Conservation (phyloP, 1,139 yeast genomes). For the Taphrina deformans region DNA sequence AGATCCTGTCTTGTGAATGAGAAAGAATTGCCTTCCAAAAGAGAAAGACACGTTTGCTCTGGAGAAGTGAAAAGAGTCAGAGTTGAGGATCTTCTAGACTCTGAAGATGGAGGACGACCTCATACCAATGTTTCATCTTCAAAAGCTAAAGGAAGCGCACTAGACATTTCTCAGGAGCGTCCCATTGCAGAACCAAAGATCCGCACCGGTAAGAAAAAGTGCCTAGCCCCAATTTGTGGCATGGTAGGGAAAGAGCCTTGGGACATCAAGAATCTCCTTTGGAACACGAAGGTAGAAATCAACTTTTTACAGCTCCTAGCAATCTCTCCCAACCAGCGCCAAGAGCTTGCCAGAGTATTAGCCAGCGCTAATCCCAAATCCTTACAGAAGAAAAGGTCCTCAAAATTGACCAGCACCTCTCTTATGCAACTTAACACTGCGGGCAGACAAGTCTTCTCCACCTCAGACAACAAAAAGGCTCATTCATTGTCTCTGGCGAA, state of each 20-base stretch:
- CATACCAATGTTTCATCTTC: not conserved
- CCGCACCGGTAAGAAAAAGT: not conserved
- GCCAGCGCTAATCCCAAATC: not conserved
- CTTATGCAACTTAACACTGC: not conserved
- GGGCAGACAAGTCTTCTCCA: not conserved
- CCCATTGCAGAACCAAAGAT: not conserved
- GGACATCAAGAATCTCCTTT: not conserved
- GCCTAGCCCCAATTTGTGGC: not conserved
- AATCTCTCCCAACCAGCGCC: not conserved
- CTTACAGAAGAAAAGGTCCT: not conserved
- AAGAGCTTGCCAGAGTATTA: not conserved
- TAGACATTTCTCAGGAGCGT: no score
- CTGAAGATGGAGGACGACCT: not conserved
- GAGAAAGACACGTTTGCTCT: not conserved
- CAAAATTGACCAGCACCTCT: not conserved
- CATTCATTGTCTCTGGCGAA: not conserved
- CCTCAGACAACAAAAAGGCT: not conserved
- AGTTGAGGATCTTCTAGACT: not conserved
- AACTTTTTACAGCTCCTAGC: not conserved
- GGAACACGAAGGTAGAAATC: not conserved
- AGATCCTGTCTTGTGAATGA: not conserved
- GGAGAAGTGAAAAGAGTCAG: not conserved
- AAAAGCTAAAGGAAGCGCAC: not conserved
- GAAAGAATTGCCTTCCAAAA: no score
- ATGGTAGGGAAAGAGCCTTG: not conserved